Evolutionary conservation across 345 rosid genomes (phyloP).

Genomic region (Citrus glauca): DNA sequence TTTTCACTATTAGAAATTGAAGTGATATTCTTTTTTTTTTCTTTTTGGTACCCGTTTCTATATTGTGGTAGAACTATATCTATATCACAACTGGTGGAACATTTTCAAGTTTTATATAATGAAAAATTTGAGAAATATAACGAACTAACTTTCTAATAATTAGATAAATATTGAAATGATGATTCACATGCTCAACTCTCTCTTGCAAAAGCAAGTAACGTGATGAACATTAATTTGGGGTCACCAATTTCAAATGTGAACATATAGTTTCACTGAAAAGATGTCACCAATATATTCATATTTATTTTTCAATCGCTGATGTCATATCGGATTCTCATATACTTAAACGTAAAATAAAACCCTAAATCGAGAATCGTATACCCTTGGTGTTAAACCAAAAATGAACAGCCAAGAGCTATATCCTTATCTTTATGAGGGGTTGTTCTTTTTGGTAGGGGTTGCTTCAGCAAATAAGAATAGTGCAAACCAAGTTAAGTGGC

Average conservation of each 20-base stretch:
- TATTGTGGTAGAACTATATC: too few relatives aligned
- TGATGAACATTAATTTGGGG: not conserved
- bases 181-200: not conserved
- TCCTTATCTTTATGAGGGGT: not conserved
- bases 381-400: not conserved
- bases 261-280: not conserved
- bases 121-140: too few relatives aligned
- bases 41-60: too few relatives aligned
- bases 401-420: not conserved
- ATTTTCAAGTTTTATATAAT: too few relatives aligned
- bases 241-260: not conserved
- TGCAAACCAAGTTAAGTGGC: slow-evolving; percentile 19
- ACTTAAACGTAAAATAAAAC: not conserved
- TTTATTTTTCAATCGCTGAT: not conserved
- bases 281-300: not conserved
- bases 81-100: too few relatives aligned
- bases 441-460: slow-evolving; percentile 9
- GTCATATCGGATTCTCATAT: not conserved
- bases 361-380: not conserved
- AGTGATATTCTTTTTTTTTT: too few relatives aligned
- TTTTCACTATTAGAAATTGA: too few relatives aligned
- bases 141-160: too few relatives aligned
- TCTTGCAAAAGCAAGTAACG: not conserved
- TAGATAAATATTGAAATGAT: too few relatives aligned
- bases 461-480: slow-evolving; percentile 24